Evolutionary conservation across 2,329 filamentous ascomycete genomes (phyloP), one percentile per base, ranked within the genome.

Genomic region (Decorospora gaudefroyi): DNA sequence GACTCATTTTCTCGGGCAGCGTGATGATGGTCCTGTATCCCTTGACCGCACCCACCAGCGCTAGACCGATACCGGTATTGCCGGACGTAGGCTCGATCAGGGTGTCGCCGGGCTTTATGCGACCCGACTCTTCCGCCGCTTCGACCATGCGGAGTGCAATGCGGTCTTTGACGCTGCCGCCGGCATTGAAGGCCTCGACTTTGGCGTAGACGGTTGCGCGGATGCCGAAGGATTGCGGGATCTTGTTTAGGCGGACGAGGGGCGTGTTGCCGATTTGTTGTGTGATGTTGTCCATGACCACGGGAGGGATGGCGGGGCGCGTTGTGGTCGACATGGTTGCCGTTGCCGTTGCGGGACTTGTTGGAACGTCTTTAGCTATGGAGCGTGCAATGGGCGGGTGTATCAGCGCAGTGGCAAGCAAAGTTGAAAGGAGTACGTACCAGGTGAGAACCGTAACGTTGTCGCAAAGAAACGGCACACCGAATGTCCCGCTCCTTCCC

Each of bases 21-120:
- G 93, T 99, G 72, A 99, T 99, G 74, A 99, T 97, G 27, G 91
- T 95, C 74, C 92, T 92, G 80, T 97, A 99, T 57, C 91, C 92
- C 77, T 96, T 97, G 65, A 99, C 88, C 11, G 93, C 93, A 45
- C 84, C 92, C 12, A 97, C 92, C 22, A 99, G 83, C 18, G 93
- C 93, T 27, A 99, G 80, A 15, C 93, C 93, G 57, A 99, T 99
- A 57, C 93, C 93, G 77, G 93, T 99, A 72, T 99, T 99, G 42
- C 93, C 93, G 66, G 90, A 96, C 33, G 93, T 99, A 7, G 93
- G 93, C 80, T 99, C 93, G 67, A 99, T 99, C 64, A 99, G 76
- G 38, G 90, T 97, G 74, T 97, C 91, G 43, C 92, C 93, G 18
- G 93, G 93, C 80, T 93, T 96, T 74, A 99, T 96, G 55, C 92